Evolutionary conservation across 2,329 filamentous ascomycete genomes (phyloP), one percentile per base, ranked within the genome.

Genomic region (Trichoderma arundinaceum): DNA sequence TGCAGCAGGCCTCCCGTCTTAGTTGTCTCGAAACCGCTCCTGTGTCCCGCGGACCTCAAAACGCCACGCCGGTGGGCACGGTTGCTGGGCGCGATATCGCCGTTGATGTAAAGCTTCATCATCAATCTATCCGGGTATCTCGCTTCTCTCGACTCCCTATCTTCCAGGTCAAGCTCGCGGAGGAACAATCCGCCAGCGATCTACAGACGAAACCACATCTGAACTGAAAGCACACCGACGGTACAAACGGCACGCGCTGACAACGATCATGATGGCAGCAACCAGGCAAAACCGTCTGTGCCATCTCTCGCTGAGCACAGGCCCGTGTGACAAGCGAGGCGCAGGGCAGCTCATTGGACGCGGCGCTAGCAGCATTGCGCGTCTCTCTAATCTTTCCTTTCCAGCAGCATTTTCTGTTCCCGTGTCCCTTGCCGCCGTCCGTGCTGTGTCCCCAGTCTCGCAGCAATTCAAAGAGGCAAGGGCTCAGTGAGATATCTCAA

Each of bases 211-310:
- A 52, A 17, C 32, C n/a, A 15, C 9, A 17, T 43, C 38, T 48
- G 22, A 28, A 28, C 22, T 28, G 22, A 38, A 32, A 46, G 12
- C 48, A 53, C 38, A 53, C 48, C 39, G 49, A 63, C 49, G 59
- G 59, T 44, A 63, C 28, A 44, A n/a, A 28, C 59, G 59, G 59
- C 59, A 61, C 44, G 39, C n/a, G 35, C 46, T 44, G 46, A 61
- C 46, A 43, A 57, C 46, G 41, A 15, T 19, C 12, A 22, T 49
- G 46, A 49, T 49, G 41, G 12, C 28, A 53, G 8, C 54, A 13
- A 44, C 39, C 17, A 52, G 35, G 33, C 35, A 60, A 17, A 9
- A 52, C 3, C 8, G 43, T 17, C 57, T 44, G 39, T 38, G 17
- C 33, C 19, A 17, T 41, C 15, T 38, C 46, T 41, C 19, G 35